Percentiles rank a stretch among this genome's conserved stretches.
Evolutionary conservation across 1,284 basidiomycete species (phyloP).

Genomic region (Stereum hirsutum): DNA sequence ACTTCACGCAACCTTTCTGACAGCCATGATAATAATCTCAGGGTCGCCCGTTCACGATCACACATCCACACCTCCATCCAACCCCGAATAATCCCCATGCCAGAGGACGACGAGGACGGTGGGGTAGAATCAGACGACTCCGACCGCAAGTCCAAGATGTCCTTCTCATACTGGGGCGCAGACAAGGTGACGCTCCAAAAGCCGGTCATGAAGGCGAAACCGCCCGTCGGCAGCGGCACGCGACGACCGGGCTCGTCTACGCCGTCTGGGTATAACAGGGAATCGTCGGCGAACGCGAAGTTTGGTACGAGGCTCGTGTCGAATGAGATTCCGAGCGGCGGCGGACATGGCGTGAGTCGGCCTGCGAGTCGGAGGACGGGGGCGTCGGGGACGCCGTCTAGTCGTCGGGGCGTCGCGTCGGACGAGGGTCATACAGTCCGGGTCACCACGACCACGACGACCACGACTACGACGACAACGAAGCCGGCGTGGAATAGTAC

Average conservation of each 20-base stretch:
- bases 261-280: slow-evolving; percentile 55
- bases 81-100: slow-evolving; percentile 63
- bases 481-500: too few relatives aligned
- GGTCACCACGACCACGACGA: slow-evolving; percentile 34
- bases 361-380: slow-evolving; percentile 56
- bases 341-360: slow-evolving; percentile 35
- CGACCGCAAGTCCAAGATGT: slow-evolving; percentile 84
- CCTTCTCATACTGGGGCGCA: slow-evolving; percentile 85
- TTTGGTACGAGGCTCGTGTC: slow-evolving; percentile 69
- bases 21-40: slow-evolving; percentile 20
- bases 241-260: slow-evolving; percentile 37
- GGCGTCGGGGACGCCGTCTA: slow-evolving; percentile 36
- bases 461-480: background rate
- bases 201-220: slow-evolving; percentile 49
- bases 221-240: slow-evolving; percentile 23
- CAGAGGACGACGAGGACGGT: slow-evolving; percentile 45
- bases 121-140: slow-evolving; percentile 70
- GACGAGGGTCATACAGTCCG: slow-evolving; percentile 54
- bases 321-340: slow-evolving; percentile 36
- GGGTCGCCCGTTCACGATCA: slow-evolving; percentile 60
- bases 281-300: slow-evolving; percentile 79
- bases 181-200: slow-evolving; percentile 81
- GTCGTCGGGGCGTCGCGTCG: slow-evolving; percentile 38
- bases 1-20: slow-evolving; percentile 9
- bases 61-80: slow-evolving; percentile 47